A percentile compares a stretch with the other conserved stretches of the same genome.
phyloP scores from a whole-genome alignment of 208 protist species.

The Trypanosoma avium region DNA sequence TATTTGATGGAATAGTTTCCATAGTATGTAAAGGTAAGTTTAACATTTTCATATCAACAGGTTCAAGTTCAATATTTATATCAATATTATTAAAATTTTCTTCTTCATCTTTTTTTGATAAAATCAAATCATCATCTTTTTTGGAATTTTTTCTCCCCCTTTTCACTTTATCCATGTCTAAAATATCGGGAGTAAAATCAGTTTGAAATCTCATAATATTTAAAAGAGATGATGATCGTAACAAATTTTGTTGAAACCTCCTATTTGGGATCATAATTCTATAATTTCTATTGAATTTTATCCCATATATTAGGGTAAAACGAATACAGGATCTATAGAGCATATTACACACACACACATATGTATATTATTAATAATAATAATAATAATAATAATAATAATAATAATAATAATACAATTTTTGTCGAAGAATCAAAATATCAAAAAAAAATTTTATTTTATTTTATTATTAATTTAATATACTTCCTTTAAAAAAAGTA shows the following conservation, averaged over 20 bases:
- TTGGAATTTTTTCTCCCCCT: too few species aligned
- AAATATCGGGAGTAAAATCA: too few species aligned
- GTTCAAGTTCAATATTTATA: slow-evolving; percentile 21
- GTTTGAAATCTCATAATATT: not conserved
- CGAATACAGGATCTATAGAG: slow-evolving; percentile 5
- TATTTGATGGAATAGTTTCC: slow-evolving; percentile 42
- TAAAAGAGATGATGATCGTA: not conserved
- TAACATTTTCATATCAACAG: slow-evolving; percentile 29
- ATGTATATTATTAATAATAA: not conserved
- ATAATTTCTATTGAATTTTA: too few species aligned
- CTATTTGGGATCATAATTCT: too few species aligned
- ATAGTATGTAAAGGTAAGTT: slow-evolving; percentile 47
- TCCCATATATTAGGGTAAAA: too few species aligned
- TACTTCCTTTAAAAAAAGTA: too few species aligned
- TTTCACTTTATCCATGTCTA: too few species aligned
- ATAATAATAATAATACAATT: too few species aligned
- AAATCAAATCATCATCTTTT: not conserved
- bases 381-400: slow-evolving; percentile 1
- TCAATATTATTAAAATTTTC: slow-evolving; percentile 9
- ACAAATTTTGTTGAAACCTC: not conserved
- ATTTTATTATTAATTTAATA: too few species aligned
- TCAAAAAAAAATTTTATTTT: too few species aligned
- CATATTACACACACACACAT: not conserved
- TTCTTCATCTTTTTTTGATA: slow-evolving; percentile 2
- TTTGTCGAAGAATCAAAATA: too few species aligned